These are phyloP conservation scores for Flaveria bidentis DNA, from an alignment of 129 eudicot species.

Conservation along the genomic window DNA sequence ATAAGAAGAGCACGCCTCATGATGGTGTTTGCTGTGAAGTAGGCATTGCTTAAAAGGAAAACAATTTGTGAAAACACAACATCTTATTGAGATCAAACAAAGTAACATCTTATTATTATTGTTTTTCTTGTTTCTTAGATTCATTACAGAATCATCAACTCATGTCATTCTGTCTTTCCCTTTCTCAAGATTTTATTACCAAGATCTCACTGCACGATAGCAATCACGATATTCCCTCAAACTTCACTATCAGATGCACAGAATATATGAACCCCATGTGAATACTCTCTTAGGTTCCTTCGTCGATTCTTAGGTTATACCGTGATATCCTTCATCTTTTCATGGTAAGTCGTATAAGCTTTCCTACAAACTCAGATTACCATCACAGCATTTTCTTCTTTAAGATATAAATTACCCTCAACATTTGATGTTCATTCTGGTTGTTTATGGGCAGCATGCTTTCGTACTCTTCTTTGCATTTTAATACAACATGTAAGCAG, in stretches of 20 bases:
- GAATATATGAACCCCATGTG: background rate
- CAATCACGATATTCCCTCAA: slow-evolving; percentile 19
- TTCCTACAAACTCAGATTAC: slow-evolving; percentile 8
- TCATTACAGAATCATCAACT: slow-evolving; percentile 44
- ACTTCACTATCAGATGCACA: slow-evolving; percentile 21
- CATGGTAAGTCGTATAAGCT: slow-evolving; percentile 29
- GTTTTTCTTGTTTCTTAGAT: slow-evolving; percentile 38
- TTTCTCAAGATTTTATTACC: slow-evolving; percentile 17
- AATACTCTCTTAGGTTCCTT: slow-evolving; percentile 24
- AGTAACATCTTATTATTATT: slow-evolving; percentile 23
- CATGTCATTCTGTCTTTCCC: slow-evolving; percentile 41
- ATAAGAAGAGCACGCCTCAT: slow-evolving; percentile 67
- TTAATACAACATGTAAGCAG: background rate
- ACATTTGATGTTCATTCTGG: slow-evolving; percentile 16
- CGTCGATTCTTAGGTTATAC: slow-evolving; percentile 23
- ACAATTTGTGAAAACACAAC: slow-evolving; percentile 35
- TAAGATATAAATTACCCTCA: background rate
- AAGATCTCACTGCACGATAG: background rate
- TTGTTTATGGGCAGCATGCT: slow-evolving; percentile 14
- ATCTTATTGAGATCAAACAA: slow-evolving; percentile 36
- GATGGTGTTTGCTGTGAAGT: slow-evolving; percentile 57
- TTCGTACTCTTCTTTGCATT: background rate
- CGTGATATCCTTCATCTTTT: slow-evolving; percentile 17
- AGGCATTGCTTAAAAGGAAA: slow-evolving; percentile 61
- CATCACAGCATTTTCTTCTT: slow-evolving; percentile 11